These are phyloP conservation scores for Chenopodium album DNA, from an alignment of 148 eudicot species.

Conservation along the genomic window DNA sequence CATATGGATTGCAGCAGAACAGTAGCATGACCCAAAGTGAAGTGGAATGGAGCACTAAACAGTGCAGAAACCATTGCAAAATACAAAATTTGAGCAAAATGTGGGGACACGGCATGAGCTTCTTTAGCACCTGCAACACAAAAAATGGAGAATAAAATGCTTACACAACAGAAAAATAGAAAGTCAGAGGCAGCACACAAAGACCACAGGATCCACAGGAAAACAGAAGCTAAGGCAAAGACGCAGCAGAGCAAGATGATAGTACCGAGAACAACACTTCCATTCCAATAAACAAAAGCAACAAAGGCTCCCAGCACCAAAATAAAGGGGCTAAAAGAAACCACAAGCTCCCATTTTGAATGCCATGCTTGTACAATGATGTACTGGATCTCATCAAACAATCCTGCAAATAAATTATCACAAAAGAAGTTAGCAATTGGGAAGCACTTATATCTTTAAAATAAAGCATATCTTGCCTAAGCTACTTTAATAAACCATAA, in stretches of 20 bases:
- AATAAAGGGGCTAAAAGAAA: slow-evolving; percentile 66
- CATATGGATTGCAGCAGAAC: slow-evolving; percentile 34
- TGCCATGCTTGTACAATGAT: slow-evolving; percentile 58
- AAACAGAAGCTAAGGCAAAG: not conserved
- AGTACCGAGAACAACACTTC: slow-evolving; percentile 83
- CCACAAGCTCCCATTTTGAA: slow-evolving; percentile 60
- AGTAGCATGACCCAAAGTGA: slow-evolving; percentile 37
- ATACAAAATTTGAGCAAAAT: slow-evolving; percentile 81
- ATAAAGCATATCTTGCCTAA: not conserved
- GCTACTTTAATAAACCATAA: not conserved
- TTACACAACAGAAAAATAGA: not conserved
- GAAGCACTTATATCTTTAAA: not conserved
- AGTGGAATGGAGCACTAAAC: slow-evolving; percentile 73
- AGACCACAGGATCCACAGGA: not conserved
- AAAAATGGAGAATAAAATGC: not conserved
- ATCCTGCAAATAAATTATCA: slow-evolving; percentile 44
- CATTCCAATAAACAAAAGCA: slow-evolving; percentile 72
- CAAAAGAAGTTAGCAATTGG: not conserved
- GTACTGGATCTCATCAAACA: slow-evolving; percentile 51
- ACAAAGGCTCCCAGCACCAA: slow-evolving; percentile 49
- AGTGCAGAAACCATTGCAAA: slow-evolving; percentile 57
- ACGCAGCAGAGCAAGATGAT: not conserved
- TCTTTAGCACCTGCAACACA: slow-evolving; percentile 89
- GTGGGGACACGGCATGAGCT: slow-evolving; percentile 81
- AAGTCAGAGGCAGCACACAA: not conserved